Conservation (phyloP, 2,329 filamentous ascomycete species). For the Pseudogymnoascus sp. region DNA sequence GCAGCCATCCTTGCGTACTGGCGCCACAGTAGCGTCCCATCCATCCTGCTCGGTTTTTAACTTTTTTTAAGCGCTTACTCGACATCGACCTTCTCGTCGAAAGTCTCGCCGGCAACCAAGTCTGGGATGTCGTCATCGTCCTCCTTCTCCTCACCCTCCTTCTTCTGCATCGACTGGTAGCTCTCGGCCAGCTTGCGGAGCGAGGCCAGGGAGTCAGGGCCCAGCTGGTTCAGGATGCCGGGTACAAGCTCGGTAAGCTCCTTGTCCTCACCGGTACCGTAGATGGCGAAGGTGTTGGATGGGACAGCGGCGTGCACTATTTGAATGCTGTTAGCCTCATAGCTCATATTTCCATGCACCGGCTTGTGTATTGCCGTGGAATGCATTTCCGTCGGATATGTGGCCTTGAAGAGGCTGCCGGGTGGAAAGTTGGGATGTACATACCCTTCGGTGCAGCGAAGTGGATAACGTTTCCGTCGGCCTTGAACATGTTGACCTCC, state of each 20-base stretch:
- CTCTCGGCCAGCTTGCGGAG: constrained; percentile 97
- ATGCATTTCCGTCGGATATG: background rate
- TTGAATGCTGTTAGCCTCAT: background rate
- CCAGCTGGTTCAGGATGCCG: constrained; percentile 98
- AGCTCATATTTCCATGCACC: background rate
- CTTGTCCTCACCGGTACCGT: constrained; percentile 98
- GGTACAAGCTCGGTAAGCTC: constrained; percentile 99
- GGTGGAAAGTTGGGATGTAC: background rate
- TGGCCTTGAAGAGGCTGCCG: background rate
- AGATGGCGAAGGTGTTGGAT: constrained; percentile 99
- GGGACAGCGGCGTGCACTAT: constrained; percentile 93
- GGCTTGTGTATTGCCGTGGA: background rate
- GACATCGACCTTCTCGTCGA: constrained; percentile 85
- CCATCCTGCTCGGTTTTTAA: background rate
- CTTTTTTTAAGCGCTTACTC: constrained; percentile 22
- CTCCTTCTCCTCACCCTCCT: constrained; percentile 68
- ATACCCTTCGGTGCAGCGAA: constrained; percentile 95
- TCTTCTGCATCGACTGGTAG: constrained; percentile 99
- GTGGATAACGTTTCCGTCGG: constrained; percentile 99
- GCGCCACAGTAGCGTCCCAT: background rate
- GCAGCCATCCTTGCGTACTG: background rate
- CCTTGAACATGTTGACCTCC: constrained; percentile 99
- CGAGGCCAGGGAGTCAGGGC: constrained; percentile 92
- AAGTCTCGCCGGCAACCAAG: constrained; percentile 93
- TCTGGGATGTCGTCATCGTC: constrained; percentile 94